Evolutionary conservation across 768 basidiomycete genomes (phyloP), one percentile per base, ranked within the genome.

Genomic region (Psilocybe sp.): DNA sequence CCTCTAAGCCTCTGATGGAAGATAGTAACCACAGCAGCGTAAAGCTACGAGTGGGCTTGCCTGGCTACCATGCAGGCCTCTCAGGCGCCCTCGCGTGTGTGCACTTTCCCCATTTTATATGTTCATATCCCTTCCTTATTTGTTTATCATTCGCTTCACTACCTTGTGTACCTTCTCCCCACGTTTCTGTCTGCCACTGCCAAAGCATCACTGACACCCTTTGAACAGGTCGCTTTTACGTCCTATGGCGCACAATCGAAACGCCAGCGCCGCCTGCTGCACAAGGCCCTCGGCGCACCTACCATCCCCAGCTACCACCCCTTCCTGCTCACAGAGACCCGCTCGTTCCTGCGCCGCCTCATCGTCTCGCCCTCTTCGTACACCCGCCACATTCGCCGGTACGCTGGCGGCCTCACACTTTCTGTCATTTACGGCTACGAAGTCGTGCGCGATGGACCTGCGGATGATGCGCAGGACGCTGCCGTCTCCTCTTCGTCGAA

Each of bases 241-340:
- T 73, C 74, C 14, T 86, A 88, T 59, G 80, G 80, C 32, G 82
- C 85, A 52, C 73, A 75, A 59, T 74, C 73, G 40, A 81, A 79
- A 50, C 79, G 84, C 18, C 85, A 87, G 63, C 80, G 87, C 57
- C 78, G 68, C 56, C 76, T 89, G 38, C 78, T 88, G 67, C 81
- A 82, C 61, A 76, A 78, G 44, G 85, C 86, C 5, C 74, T 89
- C 34, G 78, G 80, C 34, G 53, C 71, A 23, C 70, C 73, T 10
- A 70, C 65, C 16, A 80, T 88, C 49, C 74, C 78, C 8, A 60
- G 66, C 4, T 89, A 87, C 63, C 67, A 80, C 42, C 81, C 81
- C 0, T 70, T 85, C 28, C 69, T 87, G 37, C 68, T 76, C 55
- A 74, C 74, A 34, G 78, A 79, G 58, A 86, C 83, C 4, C 72